Evolutionary conservation across 441 rosid genomes (phyloP), one percentile per base, ranked within the genome.

Genomic region (Biscutella laevigata): DNA sequence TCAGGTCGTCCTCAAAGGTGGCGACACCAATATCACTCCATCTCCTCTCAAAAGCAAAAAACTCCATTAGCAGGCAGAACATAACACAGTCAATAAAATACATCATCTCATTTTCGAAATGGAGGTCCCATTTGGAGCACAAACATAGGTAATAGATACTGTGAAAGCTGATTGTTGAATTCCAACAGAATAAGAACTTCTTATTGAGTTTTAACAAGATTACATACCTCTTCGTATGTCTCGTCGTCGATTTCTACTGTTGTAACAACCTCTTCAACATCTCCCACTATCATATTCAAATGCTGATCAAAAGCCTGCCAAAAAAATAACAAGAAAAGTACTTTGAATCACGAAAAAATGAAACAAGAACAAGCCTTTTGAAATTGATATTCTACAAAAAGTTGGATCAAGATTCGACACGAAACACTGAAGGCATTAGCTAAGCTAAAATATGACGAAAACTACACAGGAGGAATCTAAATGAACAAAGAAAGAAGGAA

Each of bases 281-380:
- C 97, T 49, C 95, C 97, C 11, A 89, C 85, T 66, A 89, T 86
- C 97, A 89, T 89, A 69, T 86, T 89, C 58, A 89, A 73, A 78
- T 89, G 97, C 75, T 89, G 94, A 76, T 89, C 97, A 62, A 82
- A 89, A 44, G 95, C 97, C 97, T 89, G 81, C 14, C 7, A 9
- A 5, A 22, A 2, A 25, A 8, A 3, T 1, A 15, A 3, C 7
- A 5, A 1, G n/a, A n/a, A n/a, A n/a, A n/a, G n/a, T n/a, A n/a
- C n/a, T n/a, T n/a, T n/a, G n/a, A n/a, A n/a, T n/a, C n/a, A n/a
- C n/a, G n/a, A n/a, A n/a, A n/a, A n/a, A n/a, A n/a, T n/a, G n/a
- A n/a, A n/a, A n/a, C n/a, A n/a, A n/a, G n/a, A n/a, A n/a, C n/a
- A n/a, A n/a, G n/a, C n/a, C n/a, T n/a, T n/a, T n/a, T n/a, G 4